phyloP scores from a whole-genome alignment of 176 grass and related monocot species.

The Zea luxurians region DNA sequence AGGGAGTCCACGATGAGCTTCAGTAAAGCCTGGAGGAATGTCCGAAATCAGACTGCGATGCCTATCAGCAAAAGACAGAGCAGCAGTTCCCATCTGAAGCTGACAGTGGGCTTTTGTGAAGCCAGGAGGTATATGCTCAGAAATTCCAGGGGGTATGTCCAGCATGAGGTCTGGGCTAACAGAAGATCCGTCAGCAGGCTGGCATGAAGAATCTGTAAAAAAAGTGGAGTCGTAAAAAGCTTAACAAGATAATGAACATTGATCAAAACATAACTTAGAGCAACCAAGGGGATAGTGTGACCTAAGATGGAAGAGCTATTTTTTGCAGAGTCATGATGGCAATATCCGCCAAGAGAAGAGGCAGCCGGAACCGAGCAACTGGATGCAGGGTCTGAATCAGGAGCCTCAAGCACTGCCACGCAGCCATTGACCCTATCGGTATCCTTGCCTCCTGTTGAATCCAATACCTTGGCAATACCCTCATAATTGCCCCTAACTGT shows the following conservation, averaged over 20 bases:
- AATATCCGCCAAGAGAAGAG: neutral
- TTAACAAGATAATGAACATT: slow-evolving; percentile 3
- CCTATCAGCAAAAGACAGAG: neutral
- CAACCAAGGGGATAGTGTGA: slow-evolving; percentile 22
- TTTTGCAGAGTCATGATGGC: slow-evolving; percentile 19
- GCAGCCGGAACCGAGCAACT: slow-evolving; percentile 24
- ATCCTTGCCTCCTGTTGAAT: slow-evolving; percentile 39
- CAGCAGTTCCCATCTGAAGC: slow-evolving; percentile 1
- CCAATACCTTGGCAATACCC: slow-evolving; percentile 44
- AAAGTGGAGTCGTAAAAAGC: neutral
- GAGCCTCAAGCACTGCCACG: neutral
- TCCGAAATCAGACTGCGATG: slow-evolving; percentile 23
- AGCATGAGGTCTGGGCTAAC: slow-evolving; percentile 22
- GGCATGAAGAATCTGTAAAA: slow-evolving; percentile 31
- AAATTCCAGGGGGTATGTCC: slow-evolving; percentile 28
- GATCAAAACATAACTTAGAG: slow-evolving; percentile 10
- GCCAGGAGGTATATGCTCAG: slow-evolving; percentile 32
- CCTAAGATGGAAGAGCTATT: neutral
- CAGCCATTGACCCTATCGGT: slow-evolving; percentile 11
- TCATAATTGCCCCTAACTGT: slow-evolving; percentile 25
- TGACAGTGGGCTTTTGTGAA: slow-evolving; percentile 22
- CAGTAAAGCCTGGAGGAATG: slow-evolving; percentile 41
- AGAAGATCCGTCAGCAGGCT: slow-evolving; percentile 26
- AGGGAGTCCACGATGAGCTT: slow-evolving; percentile 20
- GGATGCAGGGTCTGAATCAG: slow-evolving; percentile 33